These are phyloP conservation scores for Cadophora luteo-olivacea DNA, from an alignment of 2,329 filamentous ascomycete genomes.

Conservation along the genomic window DNA sequence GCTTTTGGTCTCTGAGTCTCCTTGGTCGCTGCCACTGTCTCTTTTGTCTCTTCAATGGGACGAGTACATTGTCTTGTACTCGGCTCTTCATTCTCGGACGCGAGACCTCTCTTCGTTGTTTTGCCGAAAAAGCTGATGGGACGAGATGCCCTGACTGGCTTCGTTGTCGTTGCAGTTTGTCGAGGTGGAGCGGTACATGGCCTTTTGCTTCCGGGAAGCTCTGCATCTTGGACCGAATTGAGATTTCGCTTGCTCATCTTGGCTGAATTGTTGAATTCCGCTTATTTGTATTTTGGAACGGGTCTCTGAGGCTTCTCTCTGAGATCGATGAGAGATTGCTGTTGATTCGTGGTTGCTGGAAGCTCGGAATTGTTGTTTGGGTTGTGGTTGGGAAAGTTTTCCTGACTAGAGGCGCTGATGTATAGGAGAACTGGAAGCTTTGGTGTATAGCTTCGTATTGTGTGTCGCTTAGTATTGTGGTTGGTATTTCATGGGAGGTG, in stretches of 20 bases:
- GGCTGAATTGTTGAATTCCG: not conserved
- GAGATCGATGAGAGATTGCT: not conserved
- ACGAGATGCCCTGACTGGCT: not conserved
- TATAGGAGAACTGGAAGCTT: not conserved
- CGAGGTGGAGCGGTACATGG: not conserved
- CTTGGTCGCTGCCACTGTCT: not conserved
- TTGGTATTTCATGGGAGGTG: not conserved
- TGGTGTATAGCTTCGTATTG: not conserved
- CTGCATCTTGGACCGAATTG: not conserved
- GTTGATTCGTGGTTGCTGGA: not conserved
- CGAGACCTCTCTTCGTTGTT: not conserved
- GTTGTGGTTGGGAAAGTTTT: not conserved
- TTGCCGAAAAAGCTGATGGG: not conserved
- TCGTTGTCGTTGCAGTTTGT: not conserved
- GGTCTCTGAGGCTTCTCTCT: not conserved
- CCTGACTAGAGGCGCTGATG: not conserved
- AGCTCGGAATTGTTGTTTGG: not conserved
- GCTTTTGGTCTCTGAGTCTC: not conserved
- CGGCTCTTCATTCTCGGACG: not conserved
- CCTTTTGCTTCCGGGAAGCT: not conserved
- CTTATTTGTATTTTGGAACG: not conserved
- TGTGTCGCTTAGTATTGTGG: not conserved
- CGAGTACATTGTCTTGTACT: not conserved
- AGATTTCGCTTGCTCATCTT: slow-evolving; percentile 2
- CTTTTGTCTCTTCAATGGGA: not conserved